Evolutionary conservation across 2,329 filamentous ascomycete genomes (phyloP).

Genomic region (Ophiostoma populinum): DNA sequence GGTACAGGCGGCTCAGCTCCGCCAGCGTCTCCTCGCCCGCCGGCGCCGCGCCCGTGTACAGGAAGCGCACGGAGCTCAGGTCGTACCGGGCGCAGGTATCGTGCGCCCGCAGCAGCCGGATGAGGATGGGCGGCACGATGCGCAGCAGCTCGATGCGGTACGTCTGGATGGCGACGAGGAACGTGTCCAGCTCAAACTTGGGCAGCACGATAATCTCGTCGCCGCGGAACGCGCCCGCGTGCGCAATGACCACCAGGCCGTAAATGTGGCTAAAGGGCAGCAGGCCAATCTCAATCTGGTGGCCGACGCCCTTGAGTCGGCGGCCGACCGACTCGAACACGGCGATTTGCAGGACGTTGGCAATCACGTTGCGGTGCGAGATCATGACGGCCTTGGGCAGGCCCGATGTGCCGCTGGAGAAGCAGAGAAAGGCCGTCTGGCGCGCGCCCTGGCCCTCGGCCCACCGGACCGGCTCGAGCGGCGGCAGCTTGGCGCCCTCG

Average conservation of each 20-base stretch:
- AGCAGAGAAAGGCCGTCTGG: slow-evolving; percentile 50
- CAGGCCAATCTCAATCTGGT: slow-evolving; percentile 37
- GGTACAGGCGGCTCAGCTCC: slow-evolving; percentile 43
- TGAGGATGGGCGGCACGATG: slow-evolving; percentile 64
- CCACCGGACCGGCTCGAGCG: slow-evolving; percentile 32
- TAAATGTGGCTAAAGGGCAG: slow-evolving; percentile 69
- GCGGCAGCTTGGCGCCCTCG: slow-evolving; percentile 20
- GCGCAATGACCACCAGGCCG: slow-evolving; percentile 51
- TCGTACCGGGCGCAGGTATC: slow-evolving; percentile 48
- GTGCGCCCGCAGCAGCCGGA: slow-evolving; percentile 52
- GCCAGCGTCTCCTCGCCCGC: slow-evolving; percentile 55
- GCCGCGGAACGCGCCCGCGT: slow-evolving; percentile 48
- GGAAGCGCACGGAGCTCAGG: slow-evolving; percentile 43
- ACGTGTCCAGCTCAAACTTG: slow-evolving; percentile 51
- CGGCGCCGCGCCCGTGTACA: slow-evolving; percentile 66
- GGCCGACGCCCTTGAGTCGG: slow-evolving; percentile 15
- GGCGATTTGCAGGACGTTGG: slow-evolving; percentile 48
- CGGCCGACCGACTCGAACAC: slow-evolving; percentile 22
- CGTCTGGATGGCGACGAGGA: slow-evolving; percentile 44
- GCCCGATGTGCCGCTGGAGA: slow-evolving; percentile 54
- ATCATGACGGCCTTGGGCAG: slow-evolving; percentile 69
- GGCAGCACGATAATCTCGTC: slow-evolving; percentile 54
- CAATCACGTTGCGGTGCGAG: slow-evolving; percentile 56
- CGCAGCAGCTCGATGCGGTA: slow-evolving; percentile 50
- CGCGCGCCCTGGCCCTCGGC: slow-evolving; percentile 36